These are phyloP conservation scores for Naegleria lovaniensis DNA, from an alignment of 208 protist genomes.

Conservation along the genomic window DNA sequence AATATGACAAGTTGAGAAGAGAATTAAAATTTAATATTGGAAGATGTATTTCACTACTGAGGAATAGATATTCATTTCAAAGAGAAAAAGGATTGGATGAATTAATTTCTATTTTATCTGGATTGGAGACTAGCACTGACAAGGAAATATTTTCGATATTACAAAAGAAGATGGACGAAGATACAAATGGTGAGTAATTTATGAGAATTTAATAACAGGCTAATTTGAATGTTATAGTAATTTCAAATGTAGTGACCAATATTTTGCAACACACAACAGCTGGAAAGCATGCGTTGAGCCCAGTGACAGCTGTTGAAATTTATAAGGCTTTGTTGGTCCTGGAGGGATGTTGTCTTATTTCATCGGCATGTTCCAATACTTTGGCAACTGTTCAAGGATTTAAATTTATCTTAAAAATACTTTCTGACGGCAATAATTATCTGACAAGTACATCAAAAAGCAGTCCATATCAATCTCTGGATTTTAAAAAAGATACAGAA, in stretches of 20 bases:
- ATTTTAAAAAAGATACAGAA: background rate
- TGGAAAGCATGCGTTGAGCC: background rate
- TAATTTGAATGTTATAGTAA: background rate
- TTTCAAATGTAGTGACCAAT: background rate
- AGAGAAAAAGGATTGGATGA: background rate
- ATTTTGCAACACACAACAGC: background rate
- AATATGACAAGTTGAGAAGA: background rate
- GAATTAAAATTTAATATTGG: slow-evolving; percentile 1
- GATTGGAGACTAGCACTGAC: background rate
- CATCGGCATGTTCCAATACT: background rate
- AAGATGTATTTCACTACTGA: background rate
- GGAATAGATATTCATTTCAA: background rate
- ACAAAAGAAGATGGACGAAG: background rate
- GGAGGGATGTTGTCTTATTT: background rate
- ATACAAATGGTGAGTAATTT: background rate
- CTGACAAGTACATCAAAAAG: background rate
- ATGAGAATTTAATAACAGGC: too few species aligned
- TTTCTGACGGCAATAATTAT: background rate
- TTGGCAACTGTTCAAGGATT: background rate
- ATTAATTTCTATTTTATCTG: slow-evolving; percentile 1
- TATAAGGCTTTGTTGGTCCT: background rate
- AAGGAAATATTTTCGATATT: background rate
- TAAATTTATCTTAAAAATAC: background rate
- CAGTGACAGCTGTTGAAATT: background rate
- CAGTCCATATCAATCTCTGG: too few species aligned